Evolutionary conservation across 768 basidiomycete species (phyloP).

Genomic region (Sarcomyxa edulis): DNA sequence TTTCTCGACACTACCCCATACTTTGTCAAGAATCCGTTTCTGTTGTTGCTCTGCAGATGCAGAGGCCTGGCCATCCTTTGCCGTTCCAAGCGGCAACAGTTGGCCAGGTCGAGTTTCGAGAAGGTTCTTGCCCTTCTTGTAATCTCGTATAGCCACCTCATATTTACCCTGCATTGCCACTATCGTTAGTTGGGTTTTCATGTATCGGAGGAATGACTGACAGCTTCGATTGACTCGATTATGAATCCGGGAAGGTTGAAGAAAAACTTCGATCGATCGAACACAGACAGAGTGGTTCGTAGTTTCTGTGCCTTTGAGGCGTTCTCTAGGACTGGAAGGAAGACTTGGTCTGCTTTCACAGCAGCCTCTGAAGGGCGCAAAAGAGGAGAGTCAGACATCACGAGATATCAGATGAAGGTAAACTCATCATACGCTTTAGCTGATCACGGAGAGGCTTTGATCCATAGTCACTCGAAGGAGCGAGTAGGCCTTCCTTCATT

Average conservation of each 20-base stretch:
- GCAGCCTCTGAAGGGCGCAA: slow-evolving; percentile 59
- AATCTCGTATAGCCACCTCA: slow-evolving; percentile 89
- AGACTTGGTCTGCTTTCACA: slow-evolving; percentile 91
- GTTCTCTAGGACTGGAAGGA: slow-evolving; percentile 93
- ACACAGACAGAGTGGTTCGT: slow-evolving; percentile 88
- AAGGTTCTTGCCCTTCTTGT: slow-evolving; percentile 93
- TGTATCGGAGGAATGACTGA: slow-evolving; percentile 30
- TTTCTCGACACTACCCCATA: slow-evolving; percentile 93
- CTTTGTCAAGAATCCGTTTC: slow-evolving; percentile 90
- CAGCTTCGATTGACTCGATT: slow-evolving; percentile 84
- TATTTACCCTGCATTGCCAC: slow-evolving; percentile 68
- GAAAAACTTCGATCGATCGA: slow-evolving; percentile 96
- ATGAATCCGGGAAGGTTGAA: slow-evolving; percentile 95
- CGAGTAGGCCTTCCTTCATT: slow-evolving; percentile 87
- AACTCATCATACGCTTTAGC: slow-evolving; percentile 62
- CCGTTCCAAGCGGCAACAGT: slow-evolving; percentile 62
- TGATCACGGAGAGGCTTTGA: slow-evolving; percentile 79
- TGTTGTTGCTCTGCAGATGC: slow-evolving; percentile 68
- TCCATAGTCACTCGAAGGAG: slow-evolving; percentile 72
- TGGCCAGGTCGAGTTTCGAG: slow-evolving; percentile 88
- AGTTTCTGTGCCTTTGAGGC: slow-evolving; percentile 91
- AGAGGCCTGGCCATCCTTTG: slow-evolving; percentile 49
- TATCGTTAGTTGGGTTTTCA: slow-evolving; percentile 3
- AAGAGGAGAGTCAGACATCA: slow-evolving; percentile 1
- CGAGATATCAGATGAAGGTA: slow-evolving; percentile 1